A percentile compares a stretch with the other conserved stretches of the same genome.
Conservation (phyloP, 2,329 filamentous ascomycete species). For the Diaporthe longicolla region DNA sequence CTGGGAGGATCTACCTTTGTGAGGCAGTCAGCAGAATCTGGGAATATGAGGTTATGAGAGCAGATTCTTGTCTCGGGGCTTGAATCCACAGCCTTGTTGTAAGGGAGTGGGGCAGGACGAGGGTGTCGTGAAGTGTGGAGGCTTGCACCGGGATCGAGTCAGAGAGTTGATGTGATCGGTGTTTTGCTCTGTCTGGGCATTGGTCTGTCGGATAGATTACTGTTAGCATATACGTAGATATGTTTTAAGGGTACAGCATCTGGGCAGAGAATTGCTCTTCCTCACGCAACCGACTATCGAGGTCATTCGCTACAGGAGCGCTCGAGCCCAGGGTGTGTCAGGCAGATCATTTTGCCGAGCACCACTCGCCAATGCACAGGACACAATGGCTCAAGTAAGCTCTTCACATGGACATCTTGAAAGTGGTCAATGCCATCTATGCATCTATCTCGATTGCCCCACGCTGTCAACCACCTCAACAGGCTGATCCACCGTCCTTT, state of each 20-base stretch:
- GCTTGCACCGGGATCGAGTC: constrained; percentile 1
- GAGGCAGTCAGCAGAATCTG: not conserved
- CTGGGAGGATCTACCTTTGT: not conserved
- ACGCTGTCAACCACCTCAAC: constrained; percentile 22
- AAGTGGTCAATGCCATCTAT: constrained; percentile 33
- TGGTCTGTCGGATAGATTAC: not conserved
- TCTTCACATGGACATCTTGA: not conserved
- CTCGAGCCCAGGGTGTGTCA: not conserved
- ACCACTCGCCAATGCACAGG: not conserved
- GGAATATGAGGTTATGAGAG: not conserved
- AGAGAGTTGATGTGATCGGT: not conserved
- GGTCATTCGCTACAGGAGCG: not conserved
- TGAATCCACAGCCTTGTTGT: too few species aligned
- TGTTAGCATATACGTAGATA: not conserved
- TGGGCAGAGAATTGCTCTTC: not conserved
- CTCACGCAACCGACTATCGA: not conserved
- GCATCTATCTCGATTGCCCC: constrained; percentile 27
- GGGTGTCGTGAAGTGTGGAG: constrained; percentile 11
- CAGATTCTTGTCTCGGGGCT: not conserved
- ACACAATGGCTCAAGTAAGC: constrained; percentile 47
- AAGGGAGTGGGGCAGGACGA: not conserved
- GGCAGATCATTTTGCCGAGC: not conserved
- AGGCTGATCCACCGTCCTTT: not conserved
- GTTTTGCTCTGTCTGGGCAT: not conserved
- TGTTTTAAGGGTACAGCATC: not conserved